These are phyloP conservation scores for Coniochaeta hoffmannii DNA, from an alignment of 2,329 filamentous ascomycete genomes.

Conservation along the genomic window DNA sequence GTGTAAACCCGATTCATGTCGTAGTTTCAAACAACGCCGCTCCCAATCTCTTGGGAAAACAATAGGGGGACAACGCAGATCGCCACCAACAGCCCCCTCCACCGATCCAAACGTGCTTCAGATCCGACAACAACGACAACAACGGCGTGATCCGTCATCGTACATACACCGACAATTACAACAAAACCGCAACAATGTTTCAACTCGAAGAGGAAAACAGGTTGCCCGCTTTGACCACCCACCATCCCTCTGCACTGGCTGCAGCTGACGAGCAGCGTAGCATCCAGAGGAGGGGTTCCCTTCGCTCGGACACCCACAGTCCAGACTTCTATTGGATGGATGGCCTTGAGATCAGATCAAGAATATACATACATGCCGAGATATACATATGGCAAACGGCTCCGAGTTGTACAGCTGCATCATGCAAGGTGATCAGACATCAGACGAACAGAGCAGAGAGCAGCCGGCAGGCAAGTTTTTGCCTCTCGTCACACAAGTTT, in stretches of 20 bases:
- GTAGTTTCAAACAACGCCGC: background rate
- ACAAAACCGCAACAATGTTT: background rate
- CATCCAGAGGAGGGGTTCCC: background rate
- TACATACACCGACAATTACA: no score
- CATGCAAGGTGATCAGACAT: background rate
- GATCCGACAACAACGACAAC: no score
- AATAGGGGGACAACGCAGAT: background rate
- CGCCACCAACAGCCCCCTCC: background rate
- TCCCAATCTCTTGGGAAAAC: background rate
- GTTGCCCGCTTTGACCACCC: background rate
- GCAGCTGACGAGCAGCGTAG: background rate
- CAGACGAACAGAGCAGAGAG: background rate
- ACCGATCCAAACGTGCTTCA: no score
- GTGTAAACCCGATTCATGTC: background rate
- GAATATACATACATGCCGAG: no score
- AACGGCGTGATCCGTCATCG: no score
- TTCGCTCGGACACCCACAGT: background rate
- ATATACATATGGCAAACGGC: no score
- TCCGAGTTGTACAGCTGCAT: background rate
- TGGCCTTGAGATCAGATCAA: background rate
- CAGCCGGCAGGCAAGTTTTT: background rate
- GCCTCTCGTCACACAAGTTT: background rate
- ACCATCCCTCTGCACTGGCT: background rate
- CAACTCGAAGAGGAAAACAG: background rate
- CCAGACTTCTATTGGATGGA: background rate